Evolutionary conservation across 2,329 filamentous ascomycete species (phyloP).

Genomic region (Diaporthe velutina): DNA sequence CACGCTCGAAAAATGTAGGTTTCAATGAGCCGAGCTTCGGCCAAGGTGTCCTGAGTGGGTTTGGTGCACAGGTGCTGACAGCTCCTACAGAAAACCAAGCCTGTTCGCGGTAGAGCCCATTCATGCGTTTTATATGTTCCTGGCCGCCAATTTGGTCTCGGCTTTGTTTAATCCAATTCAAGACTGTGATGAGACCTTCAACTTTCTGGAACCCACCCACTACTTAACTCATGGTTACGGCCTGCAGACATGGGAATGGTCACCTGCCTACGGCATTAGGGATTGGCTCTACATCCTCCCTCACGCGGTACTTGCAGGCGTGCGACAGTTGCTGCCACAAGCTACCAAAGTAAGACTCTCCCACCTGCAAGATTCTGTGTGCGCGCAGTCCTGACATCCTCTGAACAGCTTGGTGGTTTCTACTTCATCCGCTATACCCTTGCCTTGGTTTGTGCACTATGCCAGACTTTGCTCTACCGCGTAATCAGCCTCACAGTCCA

Average conservation of each 20-base stretch:
- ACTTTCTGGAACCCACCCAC: conserved; percentile 98
- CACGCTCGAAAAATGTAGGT: conserved; percentile 67
- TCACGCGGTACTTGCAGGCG: conserved; percentile 79
- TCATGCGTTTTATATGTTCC: conserved; percentile 83
- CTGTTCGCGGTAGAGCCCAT: conserved; percentile 78
- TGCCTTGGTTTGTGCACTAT: conserved; percentile 81
- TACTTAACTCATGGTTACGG: conserved; percentile 94
- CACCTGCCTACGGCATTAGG: conserved; percentile 91
- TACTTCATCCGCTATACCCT: conserved; percentile 85
- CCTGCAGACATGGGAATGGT: conserved; percentile 98
- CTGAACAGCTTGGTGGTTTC: conserved; percentile 73
- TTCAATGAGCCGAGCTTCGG: not conserved
- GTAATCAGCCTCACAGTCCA: conserved; percentile 83
- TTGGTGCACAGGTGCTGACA: conserved; percentile 22
- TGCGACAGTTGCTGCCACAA: conserved; percentile 74
- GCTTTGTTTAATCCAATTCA: conserved; percentile 91
- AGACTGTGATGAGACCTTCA: conserved; percentile 98
- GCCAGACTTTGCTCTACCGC: conserved; percentile 85
- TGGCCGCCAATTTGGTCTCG: conserved; percentile 79
- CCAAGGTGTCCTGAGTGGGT: not conserved
- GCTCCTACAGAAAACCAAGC: conserved; percentile 57
- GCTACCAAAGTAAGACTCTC: conserved; percentile 65
- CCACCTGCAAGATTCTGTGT: too few relatives aligned
- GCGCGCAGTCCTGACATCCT: not conserved
- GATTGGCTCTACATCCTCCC: conserved; percentile 92